These are phyloP conservation scores for Styphnolobium japonicum DNA, from an alignment of 306 rosid genomes.

Conservation along the genomic window DNA sequence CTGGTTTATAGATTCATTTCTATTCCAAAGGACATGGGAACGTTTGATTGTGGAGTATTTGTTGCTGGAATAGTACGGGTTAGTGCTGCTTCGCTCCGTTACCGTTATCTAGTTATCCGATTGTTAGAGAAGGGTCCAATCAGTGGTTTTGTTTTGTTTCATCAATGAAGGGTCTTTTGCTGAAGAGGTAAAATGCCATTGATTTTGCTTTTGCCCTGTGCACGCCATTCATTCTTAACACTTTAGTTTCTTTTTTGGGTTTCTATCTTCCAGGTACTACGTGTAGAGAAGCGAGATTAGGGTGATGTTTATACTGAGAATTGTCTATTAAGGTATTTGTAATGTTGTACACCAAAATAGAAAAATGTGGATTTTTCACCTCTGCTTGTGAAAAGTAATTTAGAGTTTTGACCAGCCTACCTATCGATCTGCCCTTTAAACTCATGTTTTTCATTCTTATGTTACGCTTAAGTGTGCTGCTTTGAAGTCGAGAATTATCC, in stretches of 20 bases:
- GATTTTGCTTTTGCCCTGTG: neutral
- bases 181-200: conserved; percentile 67
- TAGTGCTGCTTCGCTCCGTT: conserved; percentile 26
- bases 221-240: neutral
- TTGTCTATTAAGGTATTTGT: conserved; percentile 21
- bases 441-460: neutral
- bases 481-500: neutral
- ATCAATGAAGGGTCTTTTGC: conserved; percentile 70
- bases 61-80: conserved; percentile 98
- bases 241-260: conserved; percentile 16
- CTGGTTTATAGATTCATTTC: conserved; percentile 75
- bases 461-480: neutral
- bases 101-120: conserved; percentile 2
- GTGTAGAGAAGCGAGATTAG: conserved; percentile 90
- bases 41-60: conserved; percentile 96
- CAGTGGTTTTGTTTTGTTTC: conserved; percentile 26
- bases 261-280: conserved; percentile 64
- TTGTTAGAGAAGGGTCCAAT: conserved; percentile 24
- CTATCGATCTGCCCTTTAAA: neutral
- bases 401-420: conserved; percentile 12
- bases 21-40: conserved; percentile 98
- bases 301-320: conserved; percentile 40
- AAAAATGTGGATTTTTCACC: conserved; percentile 25
- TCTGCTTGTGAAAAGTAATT: neutral
- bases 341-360: conserved; percentile 29